Evolutionary conservation across 2,329 filamentous ascomycete species (phyloP).

Genomic region (Didymella exigua): DNA sequence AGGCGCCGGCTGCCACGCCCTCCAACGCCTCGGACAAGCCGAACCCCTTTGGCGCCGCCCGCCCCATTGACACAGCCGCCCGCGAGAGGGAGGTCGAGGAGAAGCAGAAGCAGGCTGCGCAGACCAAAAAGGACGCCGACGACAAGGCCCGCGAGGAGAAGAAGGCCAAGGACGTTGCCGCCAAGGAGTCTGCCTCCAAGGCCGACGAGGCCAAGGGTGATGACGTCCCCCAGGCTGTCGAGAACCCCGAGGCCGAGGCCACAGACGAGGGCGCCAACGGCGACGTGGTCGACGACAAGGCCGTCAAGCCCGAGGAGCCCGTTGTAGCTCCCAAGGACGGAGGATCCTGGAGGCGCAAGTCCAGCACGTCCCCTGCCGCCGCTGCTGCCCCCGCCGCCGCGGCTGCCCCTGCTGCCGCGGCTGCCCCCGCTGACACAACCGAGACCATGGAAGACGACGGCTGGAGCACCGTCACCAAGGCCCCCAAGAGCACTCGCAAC

Average conservation of each 20-base stretch:
- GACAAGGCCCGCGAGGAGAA: constrained; percentile 80
- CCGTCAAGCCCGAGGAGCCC: constrained; percentile 62
- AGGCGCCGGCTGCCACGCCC: constrained; percentile 62
- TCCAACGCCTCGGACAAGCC: constrained; percentile 69
- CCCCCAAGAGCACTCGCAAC: constrained; percentile 47
- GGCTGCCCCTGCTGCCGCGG: background rate
- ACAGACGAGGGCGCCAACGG: constrained; percentile 57
- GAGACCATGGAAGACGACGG: constrained; percentile 58
- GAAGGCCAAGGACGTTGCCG: constrained; percentile 56
- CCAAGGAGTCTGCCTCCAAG: constrained; percentile 49
- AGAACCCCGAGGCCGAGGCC: constrained; percentile 52
- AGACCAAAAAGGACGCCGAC: constrained; percentile 84
- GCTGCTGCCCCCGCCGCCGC: constrained; percentile 38
- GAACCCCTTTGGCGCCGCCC: constrained; percentile 90
- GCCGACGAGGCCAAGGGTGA: constrained; percentile 38
- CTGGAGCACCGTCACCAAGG: constrained; percentile 59
- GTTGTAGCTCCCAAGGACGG: constrained; percentile 51
- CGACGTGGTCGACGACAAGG: constrained; percentile 58
- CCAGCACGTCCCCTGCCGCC: constrained; percentile 36
- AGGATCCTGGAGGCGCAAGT: constrained; percentile 50
- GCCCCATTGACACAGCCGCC: constrained; percentile 90
- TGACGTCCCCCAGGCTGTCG: constrained; percentile 22
- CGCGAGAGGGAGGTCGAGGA: constrained; percentile 90
- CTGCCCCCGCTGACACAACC: constrained; percentile 48
- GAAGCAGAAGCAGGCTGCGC: constrained; percentile 74